Base-by-base conservation (phyloP, 805 yeast species). In the Yarrowia bubula region DNA sequence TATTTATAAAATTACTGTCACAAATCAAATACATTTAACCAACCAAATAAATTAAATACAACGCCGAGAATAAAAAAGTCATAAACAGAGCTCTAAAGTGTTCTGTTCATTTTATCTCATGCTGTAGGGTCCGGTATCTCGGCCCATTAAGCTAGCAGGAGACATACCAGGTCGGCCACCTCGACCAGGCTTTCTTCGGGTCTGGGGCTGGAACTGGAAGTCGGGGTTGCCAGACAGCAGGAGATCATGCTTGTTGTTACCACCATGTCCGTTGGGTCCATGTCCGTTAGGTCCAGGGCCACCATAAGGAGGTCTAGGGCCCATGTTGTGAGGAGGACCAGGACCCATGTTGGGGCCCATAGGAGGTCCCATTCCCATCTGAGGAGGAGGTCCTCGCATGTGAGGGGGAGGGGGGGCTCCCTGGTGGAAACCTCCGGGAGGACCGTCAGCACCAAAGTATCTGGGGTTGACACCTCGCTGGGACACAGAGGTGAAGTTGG, bases 401-500 rank as follows among this genome's bases (percentile, higher is more conserved):
- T 57, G 46, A 32, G 66, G 69, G 11, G 55, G 63, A 31, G 55
- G 65, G 8, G 58, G 61, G 5, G 42, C 39, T 17, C 51, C 47
- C 53, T 43, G 53, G 65, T 39, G 64, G 68, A 38, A 48, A 50
- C 37, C 51, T 58, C 51, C 51, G 1, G 64, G 64, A 43, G 64
- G 64, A 10, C 51, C 64, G 14, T 43, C 51, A 43, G 50, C 51
- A 1, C 51, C 51, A 28, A 58, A 62, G 58, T 64, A 66, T 15
- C 65, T 43, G 10, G 69, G 69, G 44, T 66, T 69, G 42, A 62
- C 43, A 15, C 65, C 65, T 28, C 71, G 60, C 43, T 68, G 70
- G 28, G 70, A 68, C 53, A 69, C 64, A 14, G 69, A 67, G 3
- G 71, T 69, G 48, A 67, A 69, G 46, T 55, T 32, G 28, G 71